Base-by-base conservation (phyloP, 805 yeast species). In the Teunomyces panamensis region DNA sequence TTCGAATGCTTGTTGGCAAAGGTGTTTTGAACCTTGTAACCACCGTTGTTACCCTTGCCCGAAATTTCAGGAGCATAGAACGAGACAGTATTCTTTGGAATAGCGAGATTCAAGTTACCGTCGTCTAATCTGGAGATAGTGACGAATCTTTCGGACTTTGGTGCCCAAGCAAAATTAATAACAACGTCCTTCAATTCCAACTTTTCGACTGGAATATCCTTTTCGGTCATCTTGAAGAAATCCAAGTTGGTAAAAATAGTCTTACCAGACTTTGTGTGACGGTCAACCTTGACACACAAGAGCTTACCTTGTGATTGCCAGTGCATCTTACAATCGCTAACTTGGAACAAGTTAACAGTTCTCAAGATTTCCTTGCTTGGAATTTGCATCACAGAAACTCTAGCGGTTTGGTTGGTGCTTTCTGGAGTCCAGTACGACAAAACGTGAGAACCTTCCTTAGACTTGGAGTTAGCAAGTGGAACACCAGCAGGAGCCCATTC, bases 361-460 rank as follows among this genome's bases (percentile, higher is more conserved):
- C 97, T 87, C 52, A 94, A 69, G 42, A 90, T 83, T 66, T 83
- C 78, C 67, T 85, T 87, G 26, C 89, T 77, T 50, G 96, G 96
- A 46, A 91, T 80, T 60, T 88, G 89, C 83, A 94, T 85, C 53
- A 94, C 72, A 20, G 95, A 81, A 49, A 92, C 98, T 68, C 96
- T 86, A 27, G 99, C 97, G 39, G 97, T 87, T 75, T 91, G 96
- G 69, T 94, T 92, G 53, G 78, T 68, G 46, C 83, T 73, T 74
- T 94, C 99, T 47, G 99, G 99, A 42, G 97, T 90, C 99, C 99
- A 94, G 75, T 85, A 94, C 29, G 96, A 84, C 56, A 94, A 77
- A 30, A 90, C 72, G 58, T 84, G 84, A 48, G 84, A 83, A 46
- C 78, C 78, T 37, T 74, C 77, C 49, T 77, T 81, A 34, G 65